Evolutionary conservation across 1,284 basidiomycete genomes (phyloP), one percentile per base, ranked within the genome.

Genomic region (Tetrapyrgos nigripes): DNA sequence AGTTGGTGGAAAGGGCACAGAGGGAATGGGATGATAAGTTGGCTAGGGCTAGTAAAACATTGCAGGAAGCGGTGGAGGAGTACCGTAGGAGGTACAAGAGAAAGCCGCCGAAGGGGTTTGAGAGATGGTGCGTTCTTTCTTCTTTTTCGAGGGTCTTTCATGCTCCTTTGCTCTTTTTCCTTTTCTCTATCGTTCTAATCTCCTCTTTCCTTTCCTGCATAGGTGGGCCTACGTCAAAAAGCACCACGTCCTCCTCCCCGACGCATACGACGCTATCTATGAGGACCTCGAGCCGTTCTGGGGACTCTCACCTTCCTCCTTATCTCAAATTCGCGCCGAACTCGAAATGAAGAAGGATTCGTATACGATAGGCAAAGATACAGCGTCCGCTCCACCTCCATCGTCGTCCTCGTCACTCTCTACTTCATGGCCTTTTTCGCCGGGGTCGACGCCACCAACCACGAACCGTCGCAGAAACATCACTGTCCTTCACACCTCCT

Each of bases 171-270:
- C 23, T 21, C 44, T 23, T 51, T 28, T 28, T 17, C 43, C 17
- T 21, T n/a, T 5, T 40, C 48, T 28, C 26, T 31, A 56, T 40
- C 17, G 11, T 23, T 5, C 8, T 2, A 19, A 6, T 27, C 29
- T 23, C 3, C 6, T 17, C 24, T 28, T 49, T 10, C 21, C 35
- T 56, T 31, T 3, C 2, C 29, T 24, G 13, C 27, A 13, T 37
- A 84, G 84, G 84, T 89, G 87, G 86, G 68, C 77, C 37, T 88
- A 86, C 63, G 84, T 82, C 2, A 68, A 76, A 61, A 70, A 78
- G 29, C 73, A 89, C 70, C 66, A 80, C 21, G 79, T 90, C 5
- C 80, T 80, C 31, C 78, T 87, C 1, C 79, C 77, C 0, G 84
- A 87, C 61, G 81, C 88, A 57, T 83, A 83, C 57, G 79, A 83